Conservation (phyloP, 495 filamentous ascomycete species). For the Darksidea phi region DNA sequence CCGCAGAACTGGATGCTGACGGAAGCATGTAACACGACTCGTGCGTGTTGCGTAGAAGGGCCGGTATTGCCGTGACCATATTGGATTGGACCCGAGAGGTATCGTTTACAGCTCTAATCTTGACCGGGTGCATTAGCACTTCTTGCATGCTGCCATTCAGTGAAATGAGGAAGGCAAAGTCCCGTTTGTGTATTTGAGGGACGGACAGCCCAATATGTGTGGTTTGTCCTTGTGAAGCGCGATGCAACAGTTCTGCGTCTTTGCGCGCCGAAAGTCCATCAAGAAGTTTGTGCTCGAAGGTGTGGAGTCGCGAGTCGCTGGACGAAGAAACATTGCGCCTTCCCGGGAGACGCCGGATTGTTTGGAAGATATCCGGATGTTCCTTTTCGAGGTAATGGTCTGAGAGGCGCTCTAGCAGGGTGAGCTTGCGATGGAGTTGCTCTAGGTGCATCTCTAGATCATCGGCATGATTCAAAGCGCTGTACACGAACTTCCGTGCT, state of each 20-base stretch:
- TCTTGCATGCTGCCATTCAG: conserved; percentile 2
- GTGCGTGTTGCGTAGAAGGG: neutral
- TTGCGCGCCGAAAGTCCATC: conserved; percentile 17
- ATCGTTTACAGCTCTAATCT: conserved; percentile 9
- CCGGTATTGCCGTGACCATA: conserved; percentile 9
- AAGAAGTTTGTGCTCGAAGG: conserved; percentile 15
- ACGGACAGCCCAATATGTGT: conserved; percentile 22
- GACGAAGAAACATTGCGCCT: neutral
- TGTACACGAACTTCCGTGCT: conserved; percentile 17
- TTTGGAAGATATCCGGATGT: conserved; percentile 18
- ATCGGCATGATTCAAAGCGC: conserved; percentile 1
- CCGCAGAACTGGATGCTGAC: neutral
- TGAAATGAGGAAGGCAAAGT: conserved; percentile 25
- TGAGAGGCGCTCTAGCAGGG: conserved; percentile 19
- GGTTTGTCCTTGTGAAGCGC: neutral
- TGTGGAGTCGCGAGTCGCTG: neutral
- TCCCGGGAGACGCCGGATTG: conserved; percentile 13
- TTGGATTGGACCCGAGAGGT: conserved; percentile 4
- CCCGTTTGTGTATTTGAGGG: conserved; percentile 22
- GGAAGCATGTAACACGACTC: conserved; percentile 25
- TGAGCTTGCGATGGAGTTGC: conserved; percentile 14
- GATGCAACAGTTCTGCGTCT: conserved; percentile 26
- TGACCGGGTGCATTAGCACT: conserved; percentile 19
- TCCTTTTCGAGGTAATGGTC: conserved; percentile 17
- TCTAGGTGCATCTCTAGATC: conserved; percentile 15